Evolutionary conservation across 768 basidiomycete species (phyloP).

Genomic region (Mycena rebaudengoi): DNA sequence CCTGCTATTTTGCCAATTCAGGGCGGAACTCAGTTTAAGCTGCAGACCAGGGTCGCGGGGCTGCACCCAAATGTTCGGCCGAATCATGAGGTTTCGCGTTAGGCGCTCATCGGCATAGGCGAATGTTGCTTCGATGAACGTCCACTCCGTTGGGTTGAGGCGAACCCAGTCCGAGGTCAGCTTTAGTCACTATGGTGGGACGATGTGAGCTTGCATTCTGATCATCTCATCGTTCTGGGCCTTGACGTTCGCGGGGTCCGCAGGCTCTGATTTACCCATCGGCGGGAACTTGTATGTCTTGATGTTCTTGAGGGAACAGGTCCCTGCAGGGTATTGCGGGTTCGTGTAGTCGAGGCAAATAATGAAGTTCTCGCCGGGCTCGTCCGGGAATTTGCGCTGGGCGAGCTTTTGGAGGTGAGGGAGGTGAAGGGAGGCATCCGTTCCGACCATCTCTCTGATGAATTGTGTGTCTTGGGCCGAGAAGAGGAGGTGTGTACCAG

Average conservation of each 20-base stretch:
- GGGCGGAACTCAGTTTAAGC: no score
- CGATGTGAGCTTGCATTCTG: no score
- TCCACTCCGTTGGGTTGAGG: constrained; percentile 9
- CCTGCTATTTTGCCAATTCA: background rate
- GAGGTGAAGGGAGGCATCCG: constrained; percentile 4
- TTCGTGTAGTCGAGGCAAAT: constrained; percentile 23
- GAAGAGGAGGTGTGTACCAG: background rate
- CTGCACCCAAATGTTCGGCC: constrained; percentile 5
- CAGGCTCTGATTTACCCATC: background rate
- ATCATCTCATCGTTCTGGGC: constrained; percentile 23
- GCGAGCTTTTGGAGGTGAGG: constrained; percentile 5
- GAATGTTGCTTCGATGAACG: constrained; percentile 19
- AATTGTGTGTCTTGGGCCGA: constrained; percentile 1
- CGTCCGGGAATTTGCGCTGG: background rate
- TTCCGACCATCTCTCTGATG: constrained; percentile 1
- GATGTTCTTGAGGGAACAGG: constrained; percentile 21
- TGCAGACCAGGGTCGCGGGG: background rate
- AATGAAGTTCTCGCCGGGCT: constrained; percentile 10
- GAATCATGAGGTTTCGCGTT: constrained; percentile 13
- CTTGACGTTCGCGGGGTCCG: constrained; percentile 7
- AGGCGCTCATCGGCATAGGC: constrained; percentile 1
- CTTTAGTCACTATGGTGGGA: no score
- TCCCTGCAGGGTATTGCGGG: constrained; percentile 16
- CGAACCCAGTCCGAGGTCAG: no score
- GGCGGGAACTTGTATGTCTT: constrained; percentile 20